phyloP scores from a whole-genome alignment of 805 yeast genomes.

The Pichia cephalocereana region DNA sequence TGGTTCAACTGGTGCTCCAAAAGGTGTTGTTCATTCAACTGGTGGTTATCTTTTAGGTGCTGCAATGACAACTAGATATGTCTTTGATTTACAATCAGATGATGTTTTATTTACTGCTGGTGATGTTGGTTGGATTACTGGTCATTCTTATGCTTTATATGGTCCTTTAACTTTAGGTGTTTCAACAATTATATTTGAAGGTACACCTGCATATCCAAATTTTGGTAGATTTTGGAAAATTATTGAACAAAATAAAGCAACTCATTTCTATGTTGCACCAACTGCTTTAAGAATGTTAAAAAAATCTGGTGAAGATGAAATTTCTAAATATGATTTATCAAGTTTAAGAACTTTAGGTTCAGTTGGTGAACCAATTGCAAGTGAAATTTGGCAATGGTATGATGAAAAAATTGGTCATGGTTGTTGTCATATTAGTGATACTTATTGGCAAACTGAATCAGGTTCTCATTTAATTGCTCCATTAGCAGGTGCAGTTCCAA shows the following conservation, averaged over 20 bases:
- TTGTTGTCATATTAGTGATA: conserved; percentile 85
- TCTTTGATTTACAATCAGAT: conserved; percentile 83
- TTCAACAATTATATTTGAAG: conserved; percentile 89
- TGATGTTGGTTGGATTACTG: conserved; percentile 99
- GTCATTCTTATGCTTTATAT: conserved; percentile 91
- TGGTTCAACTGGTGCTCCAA: conserved; percentile 97
- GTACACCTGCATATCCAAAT: conserved; percentile 95
- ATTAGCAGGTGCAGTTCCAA: conserved; percentile 87
- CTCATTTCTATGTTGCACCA: conserved; percentile 97
- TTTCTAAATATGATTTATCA: conserved; percentile 70
- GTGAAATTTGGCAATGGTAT: conserved; percentile 99
- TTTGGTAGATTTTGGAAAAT: conserved; percentile 96
- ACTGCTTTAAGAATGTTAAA: conserved; percentile 88
- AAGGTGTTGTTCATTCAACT: conserved; percentile 93
- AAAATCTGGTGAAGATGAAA: conserved; percentile 74
- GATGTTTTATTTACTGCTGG: conserved; percentile 95
- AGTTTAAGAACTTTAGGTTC: conserved; percentile 92
- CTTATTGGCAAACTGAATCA: conserved; percentile 98
- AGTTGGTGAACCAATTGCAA: conserved; percentile 98
- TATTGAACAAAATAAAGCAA: conserved; percentile 82
- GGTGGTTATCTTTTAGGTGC: conserved; percentile 95
- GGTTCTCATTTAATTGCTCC: conserved; percentile 95
- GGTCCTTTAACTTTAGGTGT: conserved; percentile 89
- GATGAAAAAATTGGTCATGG: conserved; percentile 84
- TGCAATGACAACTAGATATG: conserved; percentile 81